These are phyloP conservation scores for Vitis rupestris DNA, from an alignment of 164 flowering plant species.

Conservation along the genomic window DNA sequence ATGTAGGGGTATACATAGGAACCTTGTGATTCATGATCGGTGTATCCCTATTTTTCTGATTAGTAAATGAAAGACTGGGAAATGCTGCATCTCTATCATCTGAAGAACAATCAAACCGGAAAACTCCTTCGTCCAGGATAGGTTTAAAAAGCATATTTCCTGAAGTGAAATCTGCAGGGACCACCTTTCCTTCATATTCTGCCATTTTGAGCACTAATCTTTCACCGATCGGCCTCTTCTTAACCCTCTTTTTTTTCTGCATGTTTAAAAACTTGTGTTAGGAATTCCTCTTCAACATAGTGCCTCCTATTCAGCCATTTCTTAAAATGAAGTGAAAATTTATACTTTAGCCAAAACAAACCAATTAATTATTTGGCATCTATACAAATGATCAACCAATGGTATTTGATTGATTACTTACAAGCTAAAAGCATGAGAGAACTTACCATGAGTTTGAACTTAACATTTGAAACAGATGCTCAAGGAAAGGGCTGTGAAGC, in stretches of 20 bases:
- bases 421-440: too few relatives aligned
- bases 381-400: too few relatives aligned
- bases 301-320: not conserved
- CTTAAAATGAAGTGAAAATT: too few relatives aligned
- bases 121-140: slow-evolving; percentile 81
- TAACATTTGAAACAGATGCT: too few relatives aligned
- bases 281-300: slow-evolving; percentile 1
- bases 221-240: slow-evolving; percentile 14
- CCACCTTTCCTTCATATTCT: slow-evolving; percentile 22
- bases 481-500: too few relatives aligned
- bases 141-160: slow-evolving; percentile 77
- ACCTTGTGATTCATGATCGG: slow-evolving; percentile 35
- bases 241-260: slow-evolving; percentile 35
- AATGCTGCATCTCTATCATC: slow-evolving; percentile 59
- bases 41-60: slow-evolving; percentile 60
- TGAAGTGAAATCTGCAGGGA: slow-evolving; percentile 29
- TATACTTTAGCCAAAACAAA: too few relatives aligned
- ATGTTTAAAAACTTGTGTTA: slow-evolving; percentile 19
- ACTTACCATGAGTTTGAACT: too few relatives aligned
- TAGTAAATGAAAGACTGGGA: slow-evolving; percentile 79
- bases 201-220: slow-evolving; percentile 49
- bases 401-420: too few relatives aligned
- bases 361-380: too few relatives aligned
- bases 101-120: slow-evolving; percentile 83
- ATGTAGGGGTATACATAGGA: slow-evolving; percentile 68